Evolutionary conservation across 805 yeast genomes (phyloP).

Genomic region (Zygosaccharomyces lentus): DNA sequence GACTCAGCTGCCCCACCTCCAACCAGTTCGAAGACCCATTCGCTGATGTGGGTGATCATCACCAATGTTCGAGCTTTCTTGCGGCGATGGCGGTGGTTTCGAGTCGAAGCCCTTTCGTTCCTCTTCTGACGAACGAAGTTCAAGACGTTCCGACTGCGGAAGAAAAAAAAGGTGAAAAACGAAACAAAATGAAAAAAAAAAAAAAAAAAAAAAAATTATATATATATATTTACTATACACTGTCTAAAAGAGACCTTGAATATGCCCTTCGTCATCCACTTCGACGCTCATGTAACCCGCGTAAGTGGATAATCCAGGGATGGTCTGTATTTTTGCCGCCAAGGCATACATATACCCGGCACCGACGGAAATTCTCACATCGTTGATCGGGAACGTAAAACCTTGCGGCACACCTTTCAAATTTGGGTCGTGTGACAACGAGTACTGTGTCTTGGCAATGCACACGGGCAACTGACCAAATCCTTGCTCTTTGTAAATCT

Average conservation of each 20-base stretch:
- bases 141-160: too few species aligned
- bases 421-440: constrained; percentile 87
- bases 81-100: not conserved
- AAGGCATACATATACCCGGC: constrained; percentile 95
- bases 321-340: constrained; percentile 95
- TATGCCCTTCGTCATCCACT: constrained; percentile 82
- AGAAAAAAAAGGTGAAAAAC: too few species aligned
- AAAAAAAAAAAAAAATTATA: not conserved
- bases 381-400: constrained; percentile 90
- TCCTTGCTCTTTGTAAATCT: constrained; percentile 79
- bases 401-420: constrained; percentile 95
- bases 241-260: constrained; percentile 78
- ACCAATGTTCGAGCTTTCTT: too few species aligned
- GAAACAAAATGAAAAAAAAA: not conserved
- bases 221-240: not conserved
- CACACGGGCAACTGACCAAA: constrained; percentile 90
- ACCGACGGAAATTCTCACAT: constrained; percentile 90
- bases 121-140: too few species aligned
- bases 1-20: not conserved
- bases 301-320: constrained; percentile 94
- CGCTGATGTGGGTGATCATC: constrained; percentile 10
- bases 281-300: constrained; percentile 97
- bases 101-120: not conserved
- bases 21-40: constrained; percentile 9
- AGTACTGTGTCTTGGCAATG: constrained; percentile 96